A percentile compares a stretch with the other conserved stretches of the same genome.
These are phyloP conservation scores for Boletus subcaerulescens DNA, from an alignment of 768 basidiomycete species.

Conservation along the genomic window DNA sequence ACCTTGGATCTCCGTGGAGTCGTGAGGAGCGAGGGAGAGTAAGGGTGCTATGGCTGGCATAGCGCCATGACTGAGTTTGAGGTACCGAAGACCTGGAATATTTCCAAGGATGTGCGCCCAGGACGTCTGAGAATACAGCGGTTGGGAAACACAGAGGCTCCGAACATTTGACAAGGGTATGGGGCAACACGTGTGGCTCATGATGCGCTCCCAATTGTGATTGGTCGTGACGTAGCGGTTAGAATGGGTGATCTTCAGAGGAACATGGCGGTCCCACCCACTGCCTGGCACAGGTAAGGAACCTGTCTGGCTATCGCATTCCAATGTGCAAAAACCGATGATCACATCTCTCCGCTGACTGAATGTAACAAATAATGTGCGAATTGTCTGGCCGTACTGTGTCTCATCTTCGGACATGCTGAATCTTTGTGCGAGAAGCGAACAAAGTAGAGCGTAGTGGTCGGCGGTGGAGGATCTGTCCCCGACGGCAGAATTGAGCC, in stretches of 20 bases:
- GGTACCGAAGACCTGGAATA: background rate
- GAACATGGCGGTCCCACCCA: background rate
- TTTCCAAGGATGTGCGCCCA: background rate
- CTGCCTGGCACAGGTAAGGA: too few relatives aligned
- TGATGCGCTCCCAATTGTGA: background rate
- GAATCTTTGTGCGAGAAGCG: background rate
- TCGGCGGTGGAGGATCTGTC: background rate
- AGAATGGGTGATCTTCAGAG: background rate
- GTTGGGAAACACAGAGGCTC: background rate
- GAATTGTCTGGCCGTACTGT: too few relatives aligned
- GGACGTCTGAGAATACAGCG: background rate
- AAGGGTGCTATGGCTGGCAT: background rate
- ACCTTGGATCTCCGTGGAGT: background rate
- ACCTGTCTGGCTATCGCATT: too few relatives aligned
- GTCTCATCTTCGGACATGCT: background rate
- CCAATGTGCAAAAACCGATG: background rate
- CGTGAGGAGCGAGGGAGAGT: background rate
- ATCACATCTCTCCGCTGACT: fast-evolving
- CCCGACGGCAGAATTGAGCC: background rate
- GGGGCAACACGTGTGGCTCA: background rate
- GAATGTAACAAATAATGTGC: background rate
- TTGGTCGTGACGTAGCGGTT: too few relatives aligned
- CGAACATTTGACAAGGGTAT: background rate
- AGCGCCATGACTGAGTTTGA: background rate
- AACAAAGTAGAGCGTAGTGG: background rate